Percentiles rank a stretch among this genome's conserved stretches.
Evolutionary conservation across 768 basidiomycete genomes (phyloP).

Genomic region (Ephemerocybe angulata): DNA sequence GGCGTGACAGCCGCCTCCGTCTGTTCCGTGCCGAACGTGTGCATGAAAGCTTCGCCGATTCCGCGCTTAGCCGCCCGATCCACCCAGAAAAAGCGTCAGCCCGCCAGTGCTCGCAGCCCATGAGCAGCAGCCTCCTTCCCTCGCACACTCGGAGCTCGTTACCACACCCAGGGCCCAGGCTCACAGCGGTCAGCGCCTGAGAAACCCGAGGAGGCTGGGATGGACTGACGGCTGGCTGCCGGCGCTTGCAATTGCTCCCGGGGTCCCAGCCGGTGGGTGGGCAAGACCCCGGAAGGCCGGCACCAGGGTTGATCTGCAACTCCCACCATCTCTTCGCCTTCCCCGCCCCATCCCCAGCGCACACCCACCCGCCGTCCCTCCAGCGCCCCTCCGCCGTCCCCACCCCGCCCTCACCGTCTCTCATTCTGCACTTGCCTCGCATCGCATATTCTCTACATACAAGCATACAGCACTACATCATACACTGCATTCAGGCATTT

Average conservation of each 20-base stretch:
- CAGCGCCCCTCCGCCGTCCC: background rate
- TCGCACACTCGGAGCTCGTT: background rate
- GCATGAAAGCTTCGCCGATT: too few relatives aligned
- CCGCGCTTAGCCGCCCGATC: too few relatives aligned
- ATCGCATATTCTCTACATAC: too few relatives aligned
- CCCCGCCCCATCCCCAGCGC: background rate
- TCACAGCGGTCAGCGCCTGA: background rate
- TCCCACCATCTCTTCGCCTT: background rate
- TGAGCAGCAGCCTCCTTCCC: too few relatives aligned
- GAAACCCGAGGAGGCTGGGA: background rate
- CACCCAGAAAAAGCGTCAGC: too few relatives aligned
- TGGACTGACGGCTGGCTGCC: background rate
- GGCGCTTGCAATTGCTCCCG: background rate
- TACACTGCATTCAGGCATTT: too few relatives aligned
- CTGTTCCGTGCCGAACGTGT: too few relatives aligned
- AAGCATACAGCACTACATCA: too few relatives aligned
- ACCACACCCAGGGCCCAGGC: background rate
- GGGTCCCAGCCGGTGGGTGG: background rate
- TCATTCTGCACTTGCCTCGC: background rate
- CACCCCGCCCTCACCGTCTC: background rate
- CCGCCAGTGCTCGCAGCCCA: too few relatives aligned
- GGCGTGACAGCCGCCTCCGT: too few relatives aligned
- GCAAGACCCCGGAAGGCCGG: background rate
- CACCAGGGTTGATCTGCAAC: slow-evolving; percentile 5
- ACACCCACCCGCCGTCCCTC: background rate